Conservation (phyloP, 140 eudicot genomes). For the Bidens hawaiensis region DNA sequence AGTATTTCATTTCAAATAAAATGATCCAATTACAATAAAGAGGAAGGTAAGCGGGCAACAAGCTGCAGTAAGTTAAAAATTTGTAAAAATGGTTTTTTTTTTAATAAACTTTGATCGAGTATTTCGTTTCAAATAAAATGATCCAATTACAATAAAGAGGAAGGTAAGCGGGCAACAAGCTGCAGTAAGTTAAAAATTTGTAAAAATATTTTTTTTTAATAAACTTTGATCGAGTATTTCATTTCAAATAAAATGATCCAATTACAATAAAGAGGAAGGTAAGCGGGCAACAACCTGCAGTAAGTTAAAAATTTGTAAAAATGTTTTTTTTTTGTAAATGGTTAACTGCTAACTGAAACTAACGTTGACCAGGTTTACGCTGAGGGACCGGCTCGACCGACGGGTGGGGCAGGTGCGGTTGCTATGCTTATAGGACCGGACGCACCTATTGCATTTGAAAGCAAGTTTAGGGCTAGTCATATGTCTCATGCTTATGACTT, state of each 20-base stretch:
- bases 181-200: conserved; percentile 18
- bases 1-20: too few relatives aligned
- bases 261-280: too few relatives aligned
- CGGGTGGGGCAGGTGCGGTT: conserved; percentile 98
- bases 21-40: too few relatives aligned
- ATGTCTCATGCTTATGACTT: conserved; percentile 94
- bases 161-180: too few relatives aligned
- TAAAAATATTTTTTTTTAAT: background rate
- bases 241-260: too few relatives aligned
- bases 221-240: too few relatives aligned
- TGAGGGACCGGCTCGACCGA: conserved; percentile 98
- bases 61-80: background rate
- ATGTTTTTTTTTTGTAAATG: background rate
- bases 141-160: too few relatives aligned
- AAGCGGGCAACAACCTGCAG: too few relatives aligned
- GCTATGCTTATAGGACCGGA: conserved; percentile 97
- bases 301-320: background rate
- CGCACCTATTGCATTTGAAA: conserved; percentile 94
- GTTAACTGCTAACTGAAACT: conserved; percentile 21
- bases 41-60: too few relatives aligned
- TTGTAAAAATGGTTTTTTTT: background rate
- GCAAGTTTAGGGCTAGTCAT: conserved; percentile 93
- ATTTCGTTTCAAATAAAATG: too few relatives aligned
- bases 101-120: too few relatives aligned
- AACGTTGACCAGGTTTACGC: conserved; percentile 74